These are phyloP conservation scores for Pseudocercospora ulei DNA, from an alignment of 2,329 filamentous ascomycete species.

Conservation along the genomic window DNA sequence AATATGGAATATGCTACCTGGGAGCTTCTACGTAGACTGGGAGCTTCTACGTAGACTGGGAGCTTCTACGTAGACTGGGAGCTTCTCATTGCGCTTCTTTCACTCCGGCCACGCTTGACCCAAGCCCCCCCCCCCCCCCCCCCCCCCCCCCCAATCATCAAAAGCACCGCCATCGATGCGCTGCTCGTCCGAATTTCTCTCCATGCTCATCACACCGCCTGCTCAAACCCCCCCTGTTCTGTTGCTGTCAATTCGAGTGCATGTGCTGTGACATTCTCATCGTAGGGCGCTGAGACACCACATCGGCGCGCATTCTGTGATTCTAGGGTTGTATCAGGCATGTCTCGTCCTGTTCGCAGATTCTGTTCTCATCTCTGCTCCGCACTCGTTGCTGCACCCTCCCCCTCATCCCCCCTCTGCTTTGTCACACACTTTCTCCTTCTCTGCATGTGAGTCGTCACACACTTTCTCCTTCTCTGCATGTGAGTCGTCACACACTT, in stretches of 20 bases:
- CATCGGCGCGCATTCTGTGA: constrained; percentile 1
- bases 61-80: no score
- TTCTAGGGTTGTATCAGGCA: constrained; percentile 4
- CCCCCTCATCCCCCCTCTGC: neutral
- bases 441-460: neutral
- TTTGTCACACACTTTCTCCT: neutral
- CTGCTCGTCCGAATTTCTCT: no score
- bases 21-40: no score
- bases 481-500: neutral
- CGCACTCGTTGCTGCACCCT: neutral
- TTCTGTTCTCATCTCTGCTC: constrained; percentile 10
- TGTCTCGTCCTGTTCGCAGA: constrained; percentile 5
- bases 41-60: no score
- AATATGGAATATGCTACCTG: no score
- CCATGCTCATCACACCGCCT: neutral
- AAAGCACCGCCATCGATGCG: no score
- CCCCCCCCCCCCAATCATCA: no score
- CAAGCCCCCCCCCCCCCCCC: no score
- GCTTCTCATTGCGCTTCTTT: no score
- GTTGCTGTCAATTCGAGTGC: neutral
- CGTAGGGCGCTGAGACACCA: neutral
- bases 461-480: constrained; percentile 7
- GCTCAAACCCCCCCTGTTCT: neutral
- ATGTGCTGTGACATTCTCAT: constrained; percentile 6
- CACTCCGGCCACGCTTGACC: no score